phyloP scores from a whole-genome alignment of 179 eudicot species.

The Amaranthus tricolor region DNA sequence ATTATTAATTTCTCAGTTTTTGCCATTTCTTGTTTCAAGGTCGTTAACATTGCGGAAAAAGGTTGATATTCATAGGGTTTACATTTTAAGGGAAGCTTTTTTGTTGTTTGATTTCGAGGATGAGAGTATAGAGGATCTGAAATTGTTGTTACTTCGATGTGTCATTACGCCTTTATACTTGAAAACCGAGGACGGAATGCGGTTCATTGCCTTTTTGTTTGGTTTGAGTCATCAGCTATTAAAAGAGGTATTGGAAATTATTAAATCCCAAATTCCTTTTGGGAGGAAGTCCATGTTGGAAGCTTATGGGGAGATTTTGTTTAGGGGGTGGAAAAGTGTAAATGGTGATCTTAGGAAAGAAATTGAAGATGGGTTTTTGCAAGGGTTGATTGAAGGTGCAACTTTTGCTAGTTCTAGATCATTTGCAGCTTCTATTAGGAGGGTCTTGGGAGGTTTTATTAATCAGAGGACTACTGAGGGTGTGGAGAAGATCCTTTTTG shows the following conservation, averaged over 20 bases:
- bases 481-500: slow-evolving; percentile 81
- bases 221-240: slow-evolving; percentile 62
- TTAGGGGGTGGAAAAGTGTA: slow-evolving; percentile 75
- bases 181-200: slow-evolving; percentile 79
- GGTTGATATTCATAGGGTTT: slow-evolving; percentile 82
- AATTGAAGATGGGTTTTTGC: slow-evolving; percentile 77
- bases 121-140: slow-evolving; percentile 88
- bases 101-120: slow-evolving; percentile 86
- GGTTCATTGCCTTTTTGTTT: slow-evolving; percentile 69
- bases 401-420: slow-evolving; percentile 49
- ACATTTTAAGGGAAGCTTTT: slow-evolving; percentile 67
- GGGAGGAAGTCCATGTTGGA: slow-evolving; percentile 86
- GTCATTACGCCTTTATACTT: slow-evolving; percentile 73
- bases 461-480: slow-evolving; percentile 76
- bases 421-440: slow-evolving; percentile 71
- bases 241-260: slow-evolving; percentile 74
- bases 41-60: slow-evolving; percentile 73
- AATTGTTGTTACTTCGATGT: slow-evolving; percentile 64
- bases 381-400: slow-evolving; percentile 71
- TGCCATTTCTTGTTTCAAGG: slow-evolving; percentile 72
- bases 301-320: slow-evolving; percentile 78
- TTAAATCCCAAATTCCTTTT: slow-evolving; percentile 77
- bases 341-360: slow-evolving; percentile 55
- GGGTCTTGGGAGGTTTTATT: slow-evolving; percentile 70
- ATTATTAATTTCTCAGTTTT: slow-evolving; percentile 62